phyloP scores from a whole-genome alignment of 768 basidiomycete species.

The Suillus ampliporus region DNA sequence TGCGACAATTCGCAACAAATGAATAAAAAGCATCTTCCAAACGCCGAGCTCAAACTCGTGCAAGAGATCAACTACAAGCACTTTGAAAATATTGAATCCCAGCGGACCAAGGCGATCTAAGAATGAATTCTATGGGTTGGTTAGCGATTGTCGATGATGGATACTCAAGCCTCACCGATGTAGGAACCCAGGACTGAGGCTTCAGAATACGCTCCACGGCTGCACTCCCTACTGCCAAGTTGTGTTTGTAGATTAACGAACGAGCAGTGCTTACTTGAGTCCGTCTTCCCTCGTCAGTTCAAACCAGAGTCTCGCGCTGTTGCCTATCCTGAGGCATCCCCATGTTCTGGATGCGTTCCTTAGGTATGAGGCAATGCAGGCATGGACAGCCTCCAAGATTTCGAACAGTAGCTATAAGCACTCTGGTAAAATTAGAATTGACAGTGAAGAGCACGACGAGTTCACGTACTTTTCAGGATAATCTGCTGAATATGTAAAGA shows the following conservation, averaged over 20 bases:
- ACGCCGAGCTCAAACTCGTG: not conserved
- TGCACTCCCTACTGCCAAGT: too few species aligned
- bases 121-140: not conserved
- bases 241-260: too few species aligned
- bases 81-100: not conserved
- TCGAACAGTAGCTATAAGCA: not conserved
- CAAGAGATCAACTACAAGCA: not conserved
- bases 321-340: constrained; percentile 16
- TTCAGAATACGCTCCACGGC: not conserved
- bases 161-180: not conserved
- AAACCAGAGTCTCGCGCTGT: not conserved
- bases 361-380: constrained; percentile 20
- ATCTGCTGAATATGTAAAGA: constrained; percentile 25
- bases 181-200: not conserved
- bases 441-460: constrained; percentile 20
- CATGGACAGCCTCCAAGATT: constrained; percentile 20
- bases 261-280: too few species aligned
- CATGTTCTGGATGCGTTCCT: constrained; percentile 10
- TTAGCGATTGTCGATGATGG: not conserved
- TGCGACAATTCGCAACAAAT: not conserved
- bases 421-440: not conserved
- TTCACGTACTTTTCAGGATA: constrained; percentile 28
- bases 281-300: not conserved
- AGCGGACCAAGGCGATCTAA: not conserved
- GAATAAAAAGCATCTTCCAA: not conserved